phyloP scores from a whole-genome alignment of 1,139 yeast species.

The Pichia sp. region DNA sequence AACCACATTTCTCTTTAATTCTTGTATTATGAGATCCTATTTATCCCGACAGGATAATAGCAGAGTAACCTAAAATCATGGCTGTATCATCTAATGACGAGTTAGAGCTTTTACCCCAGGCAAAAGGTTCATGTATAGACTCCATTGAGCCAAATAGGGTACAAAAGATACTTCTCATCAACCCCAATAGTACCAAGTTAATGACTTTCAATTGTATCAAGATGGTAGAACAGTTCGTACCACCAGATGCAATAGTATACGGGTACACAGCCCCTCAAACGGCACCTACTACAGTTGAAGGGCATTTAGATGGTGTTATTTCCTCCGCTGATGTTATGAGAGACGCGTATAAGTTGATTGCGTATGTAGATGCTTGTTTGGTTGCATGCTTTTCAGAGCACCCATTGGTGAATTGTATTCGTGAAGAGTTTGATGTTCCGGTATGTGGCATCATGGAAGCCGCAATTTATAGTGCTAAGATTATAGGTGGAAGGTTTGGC shows the following conservation, averaged over 20 bases:
- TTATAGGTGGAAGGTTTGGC: conserved; percentile 26
- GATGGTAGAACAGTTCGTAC: conserved; percentile 27
- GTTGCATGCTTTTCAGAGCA: conserved; percentile 34
- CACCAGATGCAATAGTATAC: conserved; percentile 29
- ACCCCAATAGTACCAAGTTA: conserved; percentile 30
- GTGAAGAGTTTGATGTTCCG: conserved; percentile 33
- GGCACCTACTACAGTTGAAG: conserved; percentile 30
- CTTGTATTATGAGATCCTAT: too few relatives aligned
- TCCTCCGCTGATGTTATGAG: conserved; percentile 31
- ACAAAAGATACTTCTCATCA: conserved; percentile 24
- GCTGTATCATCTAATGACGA: not conserved
- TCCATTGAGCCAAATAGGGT: not conserved
- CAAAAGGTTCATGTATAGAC: conserved; percentile 11
- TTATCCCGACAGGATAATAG: too few relatives aligned
- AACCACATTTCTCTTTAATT: too few relatives aligned
- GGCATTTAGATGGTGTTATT: conserved; percentile 32
- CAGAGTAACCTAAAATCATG: not conserved
- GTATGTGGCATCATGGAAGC: conserved; percentile 33
- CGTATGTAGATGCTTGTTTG: conserved; percentile 29
- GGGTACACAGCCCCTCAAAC: conserved; percentile 30
- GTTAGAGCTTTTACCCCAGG: conserved; percentile 5
- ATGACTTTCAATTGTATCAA: conserved; percentile 31
- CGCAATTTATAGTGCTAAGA: conserved; percentile 21
- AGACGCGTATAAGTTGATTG: conserved; percentile 27
- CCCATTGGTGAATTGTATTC: conserved; percentile 30